Percentiles rank a stretch among this genome's conserved stretches.
Evolutionary conservation across 2,329 filamentous ascomycete species (phyloP).

Genomic region (Albophoma yamanashiensis): DNA sequence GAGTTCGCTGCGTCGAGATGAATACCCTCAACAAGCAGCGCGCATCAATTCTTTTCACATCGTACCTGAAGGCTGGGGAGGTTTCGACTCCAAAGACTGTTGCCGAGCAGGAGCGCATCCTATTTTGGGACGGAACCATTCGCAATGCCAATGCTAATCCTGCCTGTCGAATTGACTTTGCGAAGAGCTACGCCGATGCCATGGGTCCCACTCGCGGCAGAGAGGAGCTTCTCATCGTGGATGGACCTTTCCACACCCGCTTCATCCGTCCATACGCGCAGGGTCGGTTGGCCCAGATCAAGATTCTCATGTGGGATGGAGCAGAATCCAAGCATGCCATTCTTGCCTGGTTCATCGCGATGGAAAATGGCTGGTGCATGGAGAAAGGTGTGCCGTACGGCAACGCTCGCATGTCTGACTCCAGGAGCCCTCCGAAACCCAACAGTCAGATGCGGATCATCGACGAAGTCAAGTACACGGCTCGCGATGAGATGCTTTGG

Average conservation of each 20-base stretch:
- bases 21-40: constrained; percentile 76
- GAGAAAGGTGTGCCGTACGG: constrained; percentile 11
- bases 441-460: not conserved
- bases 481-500: constrained; percentile 15
- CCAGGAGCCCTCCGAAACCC: not conserved
- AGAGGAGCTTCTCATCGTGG: constrained; percentile 14
- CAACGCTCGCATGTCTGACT: constrained; percentile 2
- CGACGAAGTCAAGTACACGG: not conserved
- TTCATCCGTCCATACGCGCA: constrained; percentile 16
- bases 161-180: constrained; percentile 28
- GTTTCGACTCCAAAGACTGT: constrained; percentile 57
- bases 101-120: constrained; percentile 50
- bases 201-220: constrained; percentile 9
- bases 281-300: constrained; percentile 14
- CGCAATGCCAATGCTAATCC: constrained; percentile 14
- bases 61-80: constrained; percentile 35
- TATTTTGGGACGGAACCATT: constrained; percentile 32
- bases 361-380: constrained; percentile 25
- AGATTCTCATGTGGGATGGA: constrained; percentile 22
- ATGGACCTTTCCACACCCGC: constrained; percentile 16
- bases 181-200: constrained; percentile 28
- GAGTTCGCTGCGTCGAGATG: constrained; percentile 77
- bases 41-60: constrained; percentile 64
- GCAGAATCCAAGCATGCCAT: constrained; percentile 18
- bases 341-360: constrained; percentile 24